These are phyloP conservation scores for Lactifluus volemus DNA, from an alignment of 768 basidiomycete genomes.

Conservation along the genomic window DNA sequence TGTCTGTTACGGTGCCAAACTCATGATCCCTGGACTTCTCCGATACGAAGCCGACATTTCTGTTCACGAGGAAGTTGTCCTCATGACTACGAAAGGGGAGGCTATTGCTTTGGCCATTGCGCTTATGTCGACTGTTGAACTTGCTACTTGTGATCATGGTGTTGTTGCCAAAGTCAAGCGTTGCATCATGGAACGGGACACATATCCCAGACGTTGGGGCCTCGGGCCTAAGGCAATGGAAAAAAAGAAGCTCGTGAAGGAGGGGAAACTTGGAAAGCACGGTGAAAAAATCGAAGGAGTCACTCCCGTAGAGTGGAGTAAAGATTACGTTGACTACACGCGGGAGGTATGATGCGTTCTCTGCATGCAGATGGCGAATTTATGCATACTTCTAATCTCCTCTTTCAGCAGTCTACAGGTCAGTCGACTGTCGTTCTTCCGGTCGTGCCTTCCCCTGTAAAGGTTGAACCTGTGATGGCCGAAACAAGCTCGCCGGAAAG, in stretches of 20 bases:
- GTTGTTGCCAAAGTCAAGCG: conserved; percentile 99
- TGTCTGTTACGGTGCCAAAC: conserved; percentile 97
- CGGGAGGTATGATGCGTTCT: conserved; percentile 40
- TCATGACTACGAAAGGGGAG: conserved; percentile 99
- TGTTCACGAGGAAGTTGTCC: conserved; percentile 89
- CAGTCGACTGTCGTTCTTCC: conserved; percentile 28
- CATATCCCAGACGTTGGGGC: conserved; percentile 97
- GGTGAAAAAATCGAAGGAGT: conserved; percentile 82
- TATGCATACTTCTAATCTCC: conserved; percentile 2
- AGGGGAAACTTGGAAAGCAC: conserved; percentile 93
- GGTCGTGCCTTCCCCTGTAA: conserved; percentile 16
- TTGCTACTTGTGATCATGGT: conserved; percentile 96
- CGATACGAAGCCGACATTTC: conserved; percentile 95
- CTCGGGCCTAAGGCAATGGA: conserved; percentile 94
- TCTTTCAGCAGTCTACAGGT: conserved; percentile 31
- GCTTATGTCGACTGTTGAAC: conserved; percentile 98
- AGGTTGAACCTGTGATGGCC: conserved; percentile 24
- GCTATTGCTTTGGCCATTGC: conserved; percentile 92
- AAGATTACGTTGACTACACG: conserved; percentile 90
- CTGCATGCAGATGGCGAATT: conserved; percentile 22
- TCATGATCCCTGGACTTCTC: conserved; percentile 98
- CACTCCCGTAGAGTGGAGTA: conserved; percentile 87
- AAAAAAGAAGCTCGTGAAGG: conserved; percentile 98
- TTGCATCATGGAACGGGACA: conserved; percentile 99
- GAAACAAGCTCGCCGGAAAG: conserved; percentile 34